Evolutionary conservation across 176 grass and related monocot species (phyloP).

Genomic region (Oryza brachyantha): DNA sequence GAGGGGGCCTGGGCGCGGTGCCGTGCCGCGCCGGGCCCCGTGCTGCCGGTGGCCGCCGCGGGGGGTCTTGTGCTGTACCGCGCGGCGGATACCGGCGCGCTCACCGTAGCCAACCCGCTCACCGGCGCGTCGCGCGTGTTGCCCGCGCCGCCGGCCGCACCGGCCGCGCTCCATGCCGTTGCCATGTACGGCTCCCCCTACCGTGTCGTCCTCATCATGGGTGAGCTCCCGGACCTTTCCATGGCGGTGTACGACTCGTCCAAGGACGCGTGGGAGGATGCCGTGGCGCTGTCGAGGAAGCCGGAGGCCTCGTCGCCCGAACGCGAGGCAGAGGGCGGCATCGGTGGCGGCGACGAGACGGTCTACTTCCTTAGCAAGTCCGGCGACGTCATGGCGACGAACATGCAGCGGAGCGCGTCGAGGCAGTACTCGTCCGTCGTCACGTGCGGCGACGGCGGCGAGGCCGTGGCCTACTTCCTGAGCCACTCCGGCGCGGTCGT

Average conservation of each 20-base stretch:
- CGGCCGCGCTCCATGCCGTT: constrained; percentile 48
- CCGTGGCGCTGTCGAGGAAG: constrained; percentile 40
- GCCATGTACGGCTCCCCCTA: constrained; percentile 58
- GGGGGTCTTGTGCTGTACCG: constrained; percentile 70
- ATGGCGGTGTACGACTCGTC: constrained; percentile 49
- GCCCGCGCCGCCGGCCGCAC: constrained; percentile 16
- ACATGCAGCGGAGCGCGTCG: constrained; percentile 60
- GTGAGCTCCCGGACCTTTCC: constrained; percentile 58
- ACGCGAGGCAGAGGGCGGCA: neutral
- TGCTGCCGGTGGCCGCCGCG: constrained; percentile 68
- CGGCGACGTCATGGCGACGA: constrained; percentile 68
- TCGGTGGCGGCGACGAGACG: constrained; percentile 37
- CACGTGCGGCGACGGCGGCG: constrained; percentile 19
- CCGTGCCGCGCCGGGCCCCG: constrained; percentile 23
- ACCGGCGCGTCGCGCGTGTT: constrained; percentile 61
- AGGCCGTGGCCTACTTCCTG: constrained; percentile 67
- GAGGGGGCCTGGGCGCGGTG: constrained; percentile 34
- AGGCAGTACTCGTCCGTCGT: constrained; percentile 67
- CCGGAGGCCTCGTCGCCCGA: constrained; percentile 2
- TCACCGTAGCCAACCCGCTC: constrained; percentile 71
- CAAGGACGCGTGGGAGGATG: constrained; percentile 45
- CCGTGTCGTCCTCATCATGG: constrained; percentile 56
- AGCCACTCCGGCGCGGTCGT: constrained; percentile 59
- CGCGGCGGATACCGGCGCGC: constrained; percentile 15
- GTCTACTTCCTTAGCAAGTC: constrained; percentile 87